Evolutionary conservation across 768 basidiomycete species (phyloP).

Genomic region (Calocera cornea): DNA sequence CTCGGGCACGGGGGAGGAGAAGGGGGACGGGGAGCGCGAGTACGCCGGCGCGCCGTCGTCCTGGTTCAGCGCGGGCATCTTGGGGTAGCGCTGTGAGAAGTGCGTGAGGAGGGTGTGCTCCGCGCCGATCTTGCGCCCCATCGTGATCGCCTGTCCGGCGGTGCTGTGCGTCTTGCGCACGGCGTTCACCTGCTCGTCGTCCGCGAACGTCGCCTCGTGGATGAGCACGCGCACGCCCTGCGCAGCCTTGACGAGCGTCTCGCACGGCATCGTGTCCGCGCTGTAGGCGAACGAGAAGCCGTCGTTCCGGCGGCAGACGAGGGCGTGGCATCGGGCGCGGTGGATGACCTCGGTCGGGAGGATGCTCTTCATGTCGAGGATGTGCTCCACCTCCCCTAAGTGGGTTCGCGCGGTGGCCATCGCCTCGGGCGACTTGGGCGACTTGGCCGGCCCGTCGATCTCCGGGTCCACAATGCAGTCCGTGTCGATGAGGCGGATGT

Average conservation of each 20-base stretch:
- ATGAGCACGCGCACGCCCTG: constrained; percentile 64
- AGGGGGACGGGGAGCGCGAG: neutral
- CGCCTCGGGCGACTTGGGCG: constrained; percentile 36
- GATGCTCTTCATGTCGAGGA: constrained; percentile 45
- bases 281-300: constrained; percentile 44
- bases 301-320: constrained; percentile 49
- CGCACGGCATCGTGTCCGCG: constrained; percentile 73
- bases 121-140: constrained; percentile 74
- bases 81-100: constrained; percentile 89
- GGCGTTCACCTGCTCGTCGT: constrained; percentile 67
- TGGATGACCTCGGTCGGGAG: constrained; percentile 62
- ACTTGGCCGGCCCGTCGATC: constrained; percentile 6
- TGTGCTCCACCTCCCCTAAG: neutral
- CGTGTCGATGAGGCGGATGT: constrained; percentile 15
- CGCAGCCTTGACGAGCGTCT: constrained; percentile 52
- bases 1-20: neutral
- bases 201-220: constrained; percentile 87
- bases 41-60: neutral
- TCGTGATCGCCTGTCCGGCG: constrained; percentile 69
- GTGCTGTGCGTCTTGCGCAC: constrained; percentile 74
- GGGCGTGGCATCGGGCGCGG: constrained; percentile 57
- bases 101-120: constrained; percentile 81
- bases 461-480: constrained; percentile 23
- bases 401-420: constrained; percentile 30
- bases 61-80: constrained; percentile 46